A percentile compares a stretch with the other conserved stretches of the same genome.
Conservation (phyloP, 768 basidiomycete species). For the Lactarius hatsudake region DNA sequence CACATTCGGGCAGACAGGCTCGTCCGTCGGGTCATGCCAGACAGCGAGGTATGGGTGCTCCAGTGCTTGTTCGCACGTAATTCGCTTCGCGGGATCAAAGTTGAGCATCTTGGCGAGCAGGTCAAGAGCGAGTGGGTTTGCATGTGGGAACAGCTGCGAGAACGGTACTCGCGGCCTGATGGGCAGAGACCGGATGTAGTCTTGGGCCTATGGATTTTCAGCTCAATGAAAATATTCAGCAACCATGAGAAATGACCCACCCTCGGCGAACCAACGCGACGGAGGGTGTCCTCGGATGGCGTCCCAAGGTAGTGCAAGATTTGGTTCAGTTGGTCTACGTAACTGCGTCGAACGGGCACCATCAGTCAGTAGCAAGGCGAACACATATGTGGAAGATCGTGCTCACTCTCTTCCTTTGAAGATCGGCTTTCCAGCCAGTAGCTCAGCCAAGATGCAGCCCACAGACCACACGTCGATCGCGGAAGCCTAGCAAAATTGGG, state of each 20-base stretch:
- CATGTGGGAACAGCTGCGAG: conserved; percentile 86
- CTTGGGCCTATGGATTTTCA: conserved; percentile 66
- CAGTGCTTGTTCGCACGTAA: conserved; percentile 93
- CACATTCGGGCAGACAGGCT: conserved; percentile 80
- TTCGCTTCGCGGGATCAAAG: conserved; percentile 95
- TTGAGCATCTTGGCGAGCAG: conserved; percentile 87
- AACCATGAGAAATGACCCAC: conserved; percentile 42
- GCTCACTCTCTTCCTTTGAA: conserved; percentile 96
- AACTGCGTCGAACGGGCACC: conserved; percentile 45
- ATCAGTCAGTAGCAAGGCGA: conserved; percentile 3
- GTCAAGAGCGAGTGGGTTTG: conserved; percentile 92
- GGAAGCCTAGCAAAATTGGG: conserved; percentile 54
- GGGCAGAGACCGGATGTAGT: conserved; percentile 96
- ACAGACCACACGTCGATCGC: conserved; percentile 96
- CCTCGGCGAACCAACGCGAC: conserved; percentile 92
- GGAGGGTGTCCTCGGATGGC: conserved; percentile 92
- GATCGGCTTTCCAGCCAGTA: conserved; percentile 90
- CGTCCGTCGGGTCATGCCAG: conserved; percentile 97
- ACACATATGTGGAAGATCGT: background rate
- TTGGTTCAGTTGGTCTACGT: conserved; percentile 98
- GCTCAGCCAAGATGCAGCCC: conserved; percentile 91
- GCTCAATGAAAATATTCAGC: background rate
- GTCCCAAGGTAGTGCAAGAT: conserved; percentile 98
- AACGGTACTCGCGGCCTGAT: conserved; percentile 96
- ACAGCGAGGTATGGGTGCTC: conserved; percentile 93